These are phyloP conservation scores for Boletus vinaceobasis DNA, from an alignment of 768 basidiomycete species.

Conservation along the genomic window DNA sequence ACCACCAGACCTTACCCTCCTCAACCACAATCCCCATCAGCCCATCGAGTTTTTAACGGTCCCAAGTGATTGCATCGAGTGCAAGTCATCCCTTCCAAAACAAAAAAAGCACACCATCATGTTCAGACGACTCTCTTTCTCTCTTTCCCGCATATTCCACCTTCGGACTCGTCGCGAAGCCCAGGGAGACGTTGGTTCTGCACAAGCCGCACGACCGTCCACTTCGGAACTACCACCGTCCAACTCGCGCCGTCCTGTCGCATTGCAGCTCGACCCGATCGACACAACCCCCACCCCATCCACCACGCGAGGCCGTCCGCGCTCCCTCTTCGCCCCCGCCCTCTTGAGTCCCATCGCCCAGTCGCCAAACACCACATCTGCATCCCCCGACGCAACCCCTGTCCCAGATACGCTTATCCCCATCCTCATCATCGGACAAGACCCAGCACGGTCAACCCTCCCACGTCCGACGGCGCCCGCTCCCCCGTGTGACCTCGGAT, in stretches of 20 bases:
- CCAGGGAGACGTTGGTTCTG: not conserved
- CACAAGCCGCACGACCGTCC: too few relatives aligned
- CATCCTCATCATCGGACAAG: slow-evolving; percentile 14
- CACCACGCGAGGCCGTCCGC: not conserved
- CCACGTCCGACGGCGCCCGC: not conserved
- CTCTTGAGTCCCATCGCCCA: not conserved
- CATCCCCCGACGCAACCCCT: not conserved
- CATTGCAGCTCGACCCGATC: not conserved
- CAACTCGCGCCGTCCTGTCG: not conserved
- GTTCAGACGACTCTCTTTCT: slow-evolving; percentile 16
- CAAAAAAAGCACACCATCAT: not conserved
- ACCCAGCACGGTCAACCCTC: not conserved
- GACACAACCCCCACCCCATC: not conserved
- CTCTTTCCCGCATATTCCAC: slow-evolving; percentile 19
- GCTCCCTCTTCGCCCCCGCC: not conserved
- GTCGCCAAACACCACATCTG: not conserved
- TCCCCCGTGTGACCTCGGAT: not conserved
- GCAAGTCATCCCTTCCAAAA: slow-evolving; percentile 9
- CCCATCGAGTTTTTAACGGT: not conserved
- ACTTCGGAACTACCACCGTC: not conserved
- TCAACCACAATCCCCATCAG: not conserved
- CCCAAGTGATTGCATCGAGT: slow-evolving; percentile 2
- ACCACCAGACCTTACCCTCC: not conserved
- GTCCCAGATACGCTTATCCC: not conserved
- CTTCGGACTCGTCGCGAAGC: slow-evolving; percentile 8